A percentile compares a stretch with the other conserved stretches of the same genome.
phyloP scores from a whole-genome alignment of 345 rosid genomes.

The Passiflora organensis region DNA sequence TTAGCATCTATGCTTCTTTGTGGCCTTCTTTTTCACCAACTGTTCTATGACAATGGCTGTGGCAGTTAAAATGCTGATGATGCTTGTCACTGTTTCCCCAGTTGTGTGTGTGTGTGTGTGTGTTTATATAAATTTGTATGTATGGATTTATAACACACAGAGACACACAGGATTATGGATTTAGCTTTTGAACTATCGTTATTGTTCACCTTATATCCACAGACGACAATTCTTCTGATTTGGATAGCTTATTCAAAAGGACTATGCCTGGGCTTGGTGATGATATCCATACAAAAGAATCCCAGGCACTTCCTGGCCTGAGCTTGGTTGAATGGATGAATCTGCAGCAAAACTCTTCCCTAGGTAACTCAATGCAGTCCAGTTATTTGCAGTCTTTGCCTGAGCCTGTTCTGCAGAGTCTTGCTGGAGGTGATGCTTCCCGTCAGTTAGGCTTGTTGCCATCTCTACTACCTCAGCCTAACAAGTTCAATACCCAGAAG shows the following conservation, averaged over 20 bases:
- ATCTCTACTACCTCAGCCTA: slow-evolving; percentile 39
- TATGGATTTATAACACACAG: too few species aligned
- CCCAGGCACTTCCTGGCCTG: slow-evolving; percentile 58
- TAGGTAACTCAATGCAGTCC: slow-evolving; percentile 45
- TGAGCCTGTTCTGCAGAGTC: slow-evolving; percentile 41
- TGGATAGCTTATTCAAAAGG: slow-evolving; percentile 73
- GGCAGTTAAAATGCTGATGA: too few species aligned
- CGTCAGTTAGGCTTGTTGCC: slow-evolving; percentile 44
- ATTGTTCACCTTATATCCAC: slow-evolving; percentile 9
- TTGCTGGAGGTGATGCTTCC: slow-evolving; percentile 42
- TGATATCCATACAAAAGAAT: slow-evolving; percentile 61
- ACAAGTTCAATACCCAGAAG: slow-evolving; percentile 37
- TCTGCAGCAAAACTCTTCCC: slow-evolving; percentile 65
- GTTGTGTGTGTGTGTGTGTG: too few species aligned
- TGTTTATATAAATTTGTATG: too few species aligned
- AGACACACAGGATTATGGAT: too few species aligned
- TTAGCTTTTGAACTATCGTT: neutral
- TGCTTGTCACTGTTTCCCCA: too few species aligned
- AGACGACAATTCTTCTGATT: slow-evolving; percentile 72
- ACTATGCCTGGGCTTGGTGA: slow-evolving; percentile 90
- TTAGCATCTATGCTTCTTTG: too few species aligned
- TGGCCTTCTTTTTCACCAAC: too few species aligned
- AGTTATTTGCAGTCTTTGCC: slow-evolving; percentile 42
- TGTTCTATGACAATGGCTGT: too few species aligned
- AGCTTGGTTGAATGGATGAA: slow-evolving; percentile 93